These are phyloP conservation scores for Nitzschia inconspicua DNA, from an alignment of 108 stramenopile genomes.

Conservation along the genomic window DNA sequence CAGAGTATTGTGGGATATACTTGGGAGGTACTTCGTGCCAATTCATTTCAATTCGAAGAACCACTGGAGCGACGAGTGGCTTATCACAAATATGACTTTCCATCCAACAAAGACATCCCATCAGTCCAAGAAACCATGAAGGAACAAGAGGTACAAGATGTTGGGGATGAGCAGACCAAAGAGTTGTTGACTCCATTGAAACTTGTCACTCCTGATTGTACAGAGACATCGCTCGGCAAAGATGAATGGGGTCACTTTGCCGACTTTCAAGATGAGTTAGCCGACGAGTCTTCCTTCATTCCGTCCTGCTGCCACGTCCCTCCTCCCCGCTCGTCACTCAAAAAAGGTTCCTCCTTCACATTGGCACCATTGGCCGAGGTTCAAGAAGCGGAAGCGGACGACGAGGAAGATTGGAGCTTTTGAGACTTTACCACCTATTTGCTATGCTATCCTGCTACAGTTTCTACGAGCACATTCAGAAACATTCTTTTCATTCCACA, in stretches of 20 bases:
- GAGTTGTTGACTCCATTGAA: too few species aligned
- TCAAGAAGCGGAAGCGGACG: constrained; percentile 2
- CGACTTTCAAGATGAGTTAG: constrained; percentile 18
- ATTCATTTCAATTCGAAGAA: too few species aligned
- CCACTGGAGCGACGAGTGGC: too few species aligned
- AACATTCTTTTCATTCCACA: too few species aligned
- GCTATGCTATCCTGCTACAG: background rate
- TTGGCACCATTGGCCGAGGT: constrained; percentile 1
- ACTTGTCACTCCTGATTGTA: too few species aligned
- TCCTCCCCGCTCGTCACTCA: background rate
- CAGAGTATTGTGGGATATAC: background rate
- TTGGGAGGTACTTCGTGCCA: too few species aligned
- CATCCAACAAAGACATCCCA: too few species aligned
- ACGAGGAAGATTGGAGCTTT: constrained; percentile 8
- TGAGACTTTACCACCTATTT: background rate
- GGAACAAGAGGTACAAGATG: too few species aligned
- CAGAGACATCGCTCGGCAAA: too few species aligned
- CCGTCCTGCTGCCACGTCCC: constrained; percentile 2
- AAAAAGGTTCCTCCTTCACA: background rate
- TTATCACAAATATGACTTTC: too few species aligned
- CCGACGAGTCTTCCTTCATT: constrained; percentile 17
- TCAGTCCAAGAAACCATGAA: too few species aligned
- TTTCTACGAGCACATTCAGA: background rate
- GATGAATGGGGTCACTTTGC: constrained; percentile 29
- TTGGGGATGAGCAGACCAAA: too few species aligned